Percentiles rank a stretch among this genome's conserved stretches.
phyloP scores from a whole-genome alignment of 2,329 filamentous ascomycete genomes.

The Elsinoe perseae region DNA sequence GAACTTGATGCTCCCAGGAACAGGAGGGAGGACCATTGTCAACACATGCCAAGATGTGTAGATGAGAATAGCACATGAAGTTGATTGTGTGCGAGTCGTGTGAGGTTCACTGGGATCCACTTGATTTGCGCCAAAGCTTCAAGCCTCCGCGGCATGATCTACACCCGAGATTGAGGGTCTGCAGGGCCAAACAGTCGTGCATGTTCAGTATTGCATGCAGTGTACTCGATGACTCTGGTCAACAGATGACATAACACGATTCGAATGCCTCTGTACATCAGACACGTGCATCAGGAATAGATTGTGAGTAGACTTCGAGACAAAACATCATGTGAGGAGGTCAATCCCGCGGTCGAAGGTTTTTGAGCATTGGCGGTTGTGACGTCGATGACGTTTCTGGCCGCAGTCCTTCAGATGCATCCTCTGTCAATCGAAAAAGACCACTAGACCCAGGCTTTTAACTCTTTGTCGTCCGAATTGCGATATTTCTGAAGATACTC shows the following conservation, averaged over 20 bases:
- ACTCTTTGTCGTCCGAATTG: not conserved
- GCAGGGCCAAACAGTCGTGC: not conserved
- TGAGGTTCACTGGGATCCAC: not conserved
- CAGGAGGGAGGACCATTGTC: constrained; percentile 3
- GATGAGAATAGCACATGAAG: not conserved
- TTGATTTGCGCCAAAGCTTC: constrained; percentile 9
- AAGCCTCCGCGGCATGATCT: constrained; percentile 7
- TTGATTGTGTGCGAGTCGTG: not conserved
- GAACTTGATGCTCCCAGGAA: constrained; percentile 28
- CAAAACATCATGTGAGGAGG: constrained; percentile 3
- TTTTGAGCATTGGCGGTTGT: not conserved
- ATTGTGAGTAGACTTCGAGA: not conserved
- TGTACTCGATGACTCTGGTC: not conserved
- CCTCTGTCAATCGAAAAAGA: constrained; percentile 11
- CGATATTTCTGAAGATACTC: too few species aligned
- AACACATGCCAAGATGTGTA: not conserved
- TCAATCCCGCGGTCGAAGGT: not conserved
- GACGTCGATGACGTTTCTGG: constrained; percentile 11
- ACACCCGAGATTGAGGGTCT: constrained; percentile 9
- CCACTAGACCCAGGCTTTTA: not conserved
- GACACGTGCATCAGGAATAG: not conserved
- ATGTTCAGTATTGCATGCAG: not conserved
- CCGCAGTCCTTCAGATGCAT: not conserved
- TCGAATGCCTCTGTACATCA: not conserved
- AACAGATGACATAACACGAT: not conserved